Percentiles rank a stretch among this genome's conserved stretches.
Evolutionary conservation across 441 rosid species (phyloP).

Genomic region (Erysimum cheiri): DNA sequence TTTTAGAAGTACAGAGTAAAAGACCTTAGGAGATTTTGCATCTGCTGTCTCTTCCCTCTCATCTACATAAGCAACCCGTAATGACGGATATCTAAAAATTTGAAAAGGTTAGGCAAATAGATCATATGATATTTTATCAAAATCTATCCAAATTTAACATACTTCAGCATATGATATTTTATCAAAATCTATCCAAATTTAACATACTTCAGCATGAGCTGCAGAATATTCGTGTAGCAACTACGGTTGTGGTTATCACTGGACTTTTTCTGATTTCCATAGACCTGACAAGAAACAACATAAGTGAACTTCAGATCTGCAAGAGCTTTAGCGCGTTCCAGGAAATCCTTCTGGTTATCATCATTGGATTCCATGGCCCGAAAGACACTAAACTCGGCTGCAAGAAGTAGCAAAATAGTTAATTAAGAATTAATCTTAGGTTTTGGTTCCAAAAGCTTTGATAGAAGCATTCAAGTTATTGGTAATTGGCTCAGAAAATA

Average conservation of each 20-base stretch:
- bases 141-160: too few relatives aligned
- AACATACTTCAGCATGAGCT: conserved; percentile 70
- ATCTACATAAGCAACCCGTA: conserved; percentile 93
- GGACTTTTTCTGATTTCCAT: conserved; percentile 83
- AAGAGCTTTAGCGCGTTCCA: conserved; percentile 68
- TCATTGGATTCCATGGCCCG: conserved; percentile 51
- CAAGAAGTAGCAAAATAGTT: conserved; percentile 34
- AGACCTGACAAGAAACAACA: conserved; percentile 95
- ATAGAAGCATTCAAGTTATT: conserved; percentile 19
- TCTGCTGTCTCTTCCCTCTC: conserved; percentile 74
- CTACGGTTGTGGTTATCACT: conserved; percentile 63
- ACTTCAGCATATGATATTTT: background rate
- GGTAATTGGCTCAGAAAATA: conserved; percentile 36
- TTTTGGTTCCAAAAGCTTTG: conserved; percentile 19
- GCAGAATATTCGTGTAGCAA: conserved; percentile 78
- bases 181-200: background rate
- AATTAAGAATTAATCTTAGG: conserved; percentile 1
- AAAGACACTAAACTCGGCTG: conserved; percentile 54
- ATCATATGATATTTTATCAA: too few relatives aligned
- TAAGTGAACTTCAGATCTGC: conserved; percentile 94
- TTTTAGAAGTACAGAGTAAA: conserved; percentile 93
- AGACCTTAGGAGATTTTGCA: conserved; percentile 58
- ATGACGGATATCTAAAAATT: conserved; percentile 72
- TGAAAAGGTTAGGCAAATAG: conserved; percentile 47
- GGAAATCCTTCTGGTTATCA: conserved; percentile 42